A percentile compares a stretch with the other conserved stretches of the same genome.
These are phyloP conservation scores for Ulmus americana DNA, from an alignment of 331 rosid species.

Conservation along the genomic window DNA sequence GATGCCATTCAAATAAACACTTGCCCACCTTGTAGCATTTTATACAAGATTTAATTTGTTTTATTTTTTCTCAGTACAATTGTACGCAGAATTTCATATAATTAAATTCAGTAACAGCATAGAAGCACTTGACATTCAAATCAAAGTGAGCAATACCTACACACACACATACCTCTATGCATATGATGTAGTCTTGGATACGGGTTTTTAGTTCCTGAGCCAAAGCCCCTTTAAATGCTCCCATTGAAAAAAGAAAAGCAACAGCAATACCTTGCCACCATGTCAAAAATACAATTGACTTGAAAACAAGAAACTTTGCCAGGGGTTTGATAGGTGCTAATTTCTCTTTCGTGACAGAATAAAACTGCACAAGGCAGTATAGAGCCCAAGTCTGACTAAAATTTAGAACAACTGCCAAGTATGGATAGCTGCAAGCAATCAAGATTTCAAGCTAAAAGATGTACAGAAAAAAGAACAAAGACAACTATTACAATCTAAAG, in stretches of 20 bases:
- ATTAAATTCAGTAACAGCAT: background rate
- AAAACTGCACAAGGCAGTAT: constrained; percentile 93
- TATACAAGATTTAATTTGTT: background rate
- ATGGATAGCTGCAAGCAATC: constrained; percentile 73
- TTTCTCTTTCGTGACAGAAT: constrained; percentile 81
- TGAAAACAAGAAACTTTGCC: constrained; percentile 80
- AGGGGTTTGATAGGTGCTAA: constrained; percentile 83
- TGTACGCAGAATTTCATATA: background rate
- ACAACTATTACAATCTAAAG: background rate
- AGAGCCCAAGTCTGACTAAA: constrained; percentile 99
- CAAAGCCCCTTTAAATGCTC: constrained; percentile 77
- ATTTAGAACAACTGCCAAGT: constrained; percentile 86
- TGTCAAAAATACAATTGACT: constrained; percentile 88
- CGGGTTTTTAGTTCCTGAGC: constrained; percentile 79
- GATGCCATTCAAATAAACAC: background rate
- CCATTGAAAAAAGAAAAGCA: constrained; percentile 80
- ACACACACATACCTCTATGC: constrained; percentile 73
- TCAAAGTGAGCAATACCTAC: background rate
- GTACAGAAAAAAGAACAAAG: background rate
- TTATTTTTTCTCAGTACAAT: background rate
- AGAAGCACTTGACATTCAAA: constrained; percentile 3
- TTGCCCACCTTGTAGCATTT: background rate
- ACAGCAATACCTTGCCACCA: constrained; percentile 99
- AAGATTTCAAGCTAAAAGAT: constrained; percentile 4
- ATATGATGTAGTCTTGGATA: constrained; percentile 88